phyloP scores from a whole-genome alignment of 129 eudicot species.

The Erigeron canadensis region DNA sequence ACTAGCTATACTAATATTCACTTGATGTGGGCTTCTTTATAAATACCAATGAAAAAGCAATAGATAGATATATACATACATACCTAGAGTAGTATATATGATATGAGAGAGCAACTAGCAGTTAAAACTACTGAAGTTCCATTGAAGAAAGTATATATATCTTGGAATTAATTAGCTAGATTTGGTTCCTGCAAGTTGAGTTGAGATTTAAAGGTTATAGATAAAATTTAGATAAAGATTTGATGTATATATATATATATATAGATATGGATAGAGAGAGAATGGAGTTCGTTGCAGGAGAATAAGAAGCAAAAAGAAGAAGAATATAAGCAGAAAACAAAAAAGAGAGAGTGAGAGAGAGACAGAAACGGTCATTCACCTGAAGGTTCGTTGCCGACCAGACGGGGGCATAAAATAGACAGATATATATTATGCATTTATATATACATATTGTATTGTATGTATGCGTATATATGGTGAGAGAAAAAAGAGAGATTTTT shows the following conservation, averaged over 20 bases:
- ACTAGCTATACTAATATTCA: no score
- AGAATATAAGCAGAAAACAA: conserved; percentile 2
- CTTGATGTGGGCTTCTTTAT: no score
- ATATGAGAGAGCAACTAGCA: conserved; percentile 1
- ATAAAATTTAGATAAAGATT: background rate
- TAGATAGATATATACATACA: background rate
- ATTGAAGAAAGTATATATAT: background rate
- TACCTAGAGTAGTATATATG: conserved; percentile 8
- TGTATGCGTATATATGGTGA: background rate
- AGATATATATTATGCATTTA: conserved; percentile 26
- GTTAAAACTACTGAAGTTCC: conserved; percentile 16
- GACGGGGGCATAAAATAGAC: conserved; percentile 43
- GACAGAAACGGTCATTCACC: conserved; percentile 42
- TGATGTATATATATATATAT: no score
- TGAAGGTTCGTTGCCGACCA: conserved; percentile 57
- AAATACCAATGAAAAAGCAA: background rate
- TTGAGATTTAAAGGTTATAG: background rate
- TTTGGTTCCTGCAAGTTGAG: conserved; percentile 26
- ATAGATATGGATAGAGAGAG: background rate
- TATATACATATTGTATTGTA: background rate
- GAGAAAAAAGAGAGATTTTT: conserved; percentile 28
- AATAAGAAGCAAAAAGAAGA: background rate
- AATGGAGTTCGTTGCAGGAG: conserved; percentile 10
- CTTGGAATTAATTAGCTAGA: background rate
- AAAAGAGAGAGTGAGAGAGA: conserved; percentile 25